Evolutionary conservation across 2,329 filamentous ascomycete genomes (phyloP), one percentile per base, ranked within the genome.

Genomic region (Fusarium sp.): DNA sequence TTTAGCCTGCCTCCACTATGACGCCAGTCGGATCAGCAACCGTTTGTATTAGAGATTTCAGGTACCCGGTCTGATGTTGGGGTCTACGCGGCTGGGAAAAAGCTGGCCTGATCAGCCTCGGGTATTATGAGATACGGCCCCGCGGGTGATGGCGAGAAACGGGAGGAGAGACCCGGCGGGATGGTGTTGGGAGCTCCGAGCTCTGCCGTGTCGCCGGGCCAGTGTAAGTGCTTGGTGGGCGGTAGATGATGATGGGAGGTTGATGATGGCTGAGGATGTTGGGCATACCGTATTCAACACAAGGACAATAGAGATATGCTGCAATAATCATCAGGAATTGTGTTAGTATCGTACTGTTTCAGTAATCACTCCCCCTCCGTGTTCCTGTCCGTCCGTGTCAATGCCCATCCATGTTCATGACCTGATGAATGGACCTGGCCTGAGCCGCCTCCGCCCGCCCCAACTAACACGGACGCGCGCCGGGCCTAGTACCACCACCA

Each of bases 351-450:
- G 30, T 32, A 32, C 30, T 32, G 30, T 10, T 37, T 13, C 35
- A 37, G 10, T 58, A 20, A 10, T 20, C 27, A 25, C 56, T 14
- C 2, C 43, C 16, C 50, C 32, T 11, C 13, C n/a, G 58, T 54
- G 23, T 50, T 50, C 43, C 59, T 50, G 72, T 67, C 66, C 43
- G 65, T 66, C 68, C 66, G 70, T 60, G 66, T 68, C 50, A 35
- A 65, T 34, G 35, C 69, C 32, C 57, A 75, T 75, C 35, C 57
- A 75, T 75, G 58, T 67, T 75, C 70, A 75, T 75, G 73, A 75
- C 73, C 56, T 70, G 61, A 56, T 60, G 30, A 18, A 57, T 52
- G 39, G 50, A 39, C 57, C 67, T 72, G 70, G 73, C 60, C 73
- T 73, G 66, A 75, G 66, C 62, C 56, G 61, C 61, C 43, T 60